phyloP scores from a whole-genome alignment of 495 filamentous ascomycete genomes.

The Thozetella sp. region DNA sequence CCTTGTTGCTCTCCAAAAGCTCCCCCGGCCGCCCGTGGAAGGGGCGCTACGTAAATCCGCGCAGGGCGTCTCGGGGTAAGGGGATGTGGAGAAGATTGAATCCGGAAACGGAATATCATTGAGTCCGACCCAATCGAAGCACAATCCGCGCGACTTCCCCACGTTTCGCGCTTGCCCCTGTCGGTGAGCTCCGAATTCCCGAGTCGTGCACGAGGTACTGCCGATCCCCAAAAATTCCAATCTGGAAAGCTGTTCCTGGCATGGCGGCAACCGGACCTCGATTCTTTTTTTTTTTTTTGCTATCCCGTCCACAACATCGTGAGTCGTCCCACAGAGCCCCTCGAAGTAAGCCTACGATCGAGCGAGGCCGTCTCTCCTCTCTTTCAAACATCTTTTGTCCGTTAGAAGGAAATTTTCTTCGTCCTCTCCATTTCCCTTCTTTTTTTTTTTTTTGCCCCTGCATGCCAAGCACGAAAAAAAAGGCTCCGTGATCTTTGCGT shows the following conservation, averaged over 20 bases:
- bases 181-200: neutral
- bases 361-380: neutral
- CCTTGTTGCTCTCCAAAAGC: too few relatives aligned
- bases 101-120: neutral
- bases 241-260: constrained; percentile 3
- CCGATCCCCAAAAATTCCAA: constrained; percentile 1
- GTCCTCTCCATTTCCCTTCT: neutral
- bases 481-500: neutral
- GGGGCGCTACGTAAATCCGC: too few relatives aligned
- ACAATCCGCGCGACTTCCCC: neutral
- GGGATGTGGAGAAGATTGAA: too few relatives aligned
- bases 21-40: too few relatives aligned
- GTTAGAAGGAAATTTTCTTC: neutral
- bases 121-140: neutral
- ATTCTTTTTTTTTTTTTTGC: neutral
- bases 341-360: neutral
- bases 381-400: neutral
- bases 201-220: neutral
- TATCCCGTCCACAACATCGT: neutral
- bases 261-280: neutral
- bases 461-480: too few relatives aligned
- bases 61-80: too few relatives aligned
- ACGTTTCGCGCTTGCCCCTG: neutral
- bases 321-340: neutral
- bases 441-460: neutral